These are phyloP conservation scores for Gyrodon lividus DNA, from an alignment of 768 basidiomycete genomes.

Conservation along the genomic window DNA sequence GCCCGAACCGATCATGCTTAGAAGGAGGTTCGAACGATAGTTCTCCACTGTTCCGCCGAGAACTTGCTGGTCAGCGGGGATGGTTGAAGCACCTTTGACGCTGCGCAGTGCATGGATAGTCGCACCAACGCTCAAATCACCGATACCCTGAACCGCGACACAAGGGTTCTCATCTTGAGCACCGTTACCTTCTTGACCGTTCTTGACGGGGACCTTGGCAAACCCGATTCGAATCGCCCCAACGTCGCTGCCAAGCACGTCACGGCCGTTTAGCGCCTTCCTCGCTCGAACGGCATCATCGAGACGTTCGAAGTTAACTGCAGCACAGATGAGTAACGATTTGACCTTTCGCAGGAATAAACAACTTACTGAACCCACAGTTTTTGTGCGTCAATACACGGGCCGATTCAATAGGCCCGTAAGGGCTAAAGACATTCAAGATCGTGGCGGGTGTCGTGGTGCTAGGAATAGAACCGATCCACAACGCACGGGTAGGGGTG, in stretches of 20 bases:
- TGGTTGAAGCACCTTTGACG: conserved; percentile 88
- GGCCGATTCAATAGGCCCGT: conserved; percentile 96
- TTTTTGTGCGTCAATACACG: conserved; percentile 96
- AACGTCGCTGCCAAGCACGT: conserved; percentile 94
- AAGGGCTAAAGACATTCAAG: conserved; percentile 94
- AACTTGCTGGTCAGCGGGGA: conserved; percentile 92
- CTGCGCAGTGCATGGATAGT: conserved; percentile 85
- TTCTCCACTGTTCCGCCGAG: conserved; percentile 91
- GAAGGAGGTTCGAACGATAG: conserved; percentile 86
- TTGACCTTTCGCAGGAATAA: background rate
- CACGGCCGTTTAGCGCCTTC: conserved; percentile 93
- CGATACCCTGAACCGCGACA: conserved; percentile 75
- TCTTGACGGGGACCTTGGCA: conserved; percentile 94
- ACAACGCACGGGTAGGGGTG: conserved; percentile 90
- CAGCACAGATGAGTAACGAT: conserved; percentile 7
- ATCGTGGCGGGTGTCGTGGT: conserved; percentile 94
- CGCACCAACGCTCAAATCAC: conserved; percentile 82
- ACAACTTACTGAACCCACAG: conserved; percentile 78
- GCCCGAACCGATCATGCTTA: conserved; percentile 84
- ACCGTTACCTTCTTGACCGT: conserved; percentile 61
- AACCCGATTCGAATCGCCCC: conserved; percentile 97
- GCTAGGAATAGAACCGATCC: conserved; percentile 97
- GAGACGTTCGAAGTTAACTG: conserved; percentile 95
- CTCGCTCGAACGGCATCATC: conserved; percentile 96
- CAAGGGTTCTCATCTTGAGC: conserved; percentile 62